phyloP scores from a whole-genome alignment of 2,329 filamentous ascomycete species.

The Fusarium sacchari region DNA sequence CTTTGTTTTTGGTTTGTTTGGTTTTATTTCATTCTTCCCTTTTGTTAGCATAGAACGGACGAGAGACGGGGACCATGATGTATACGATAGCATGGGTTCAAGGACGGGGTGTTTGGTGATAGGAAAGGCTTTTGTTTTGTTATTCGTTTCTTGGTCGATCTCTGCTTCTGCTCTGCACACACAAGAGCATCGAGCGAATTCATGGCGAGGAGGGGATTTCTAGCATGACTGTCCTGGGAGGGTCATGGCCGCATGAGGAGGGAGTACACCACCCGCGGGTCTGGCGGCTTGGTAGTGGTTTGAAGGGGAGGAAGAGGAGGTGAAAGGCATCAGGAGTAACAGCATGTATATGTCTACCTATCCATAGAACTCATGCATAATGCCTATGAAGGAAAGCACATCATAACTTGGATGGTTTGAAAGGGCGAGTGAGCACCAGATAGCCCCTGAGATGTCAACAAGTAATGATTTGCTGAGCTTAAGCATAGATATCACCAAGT shows the following conservation, averaged over 20 bases:
- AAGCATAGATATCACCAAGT: not conserved
- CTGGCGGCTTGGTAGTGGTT: not conserved
- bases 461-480: not conserved
- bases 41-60: conserved; percentile 18
- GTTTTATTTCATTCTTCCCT: not conserved
- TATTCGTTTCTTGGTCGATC: not conserved
- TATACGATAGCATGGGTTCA: conserved; percentile 38
- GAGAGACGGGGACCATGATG: conserved; percentile 29
- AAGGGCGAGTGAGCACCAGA: not conserved
- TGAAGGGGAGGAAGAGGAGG: not conserved
- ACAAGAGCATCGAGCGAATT: not conserved
- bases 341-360: conserved; percentile 15
- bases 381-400: not conserved
- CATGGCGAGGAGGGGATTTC: not conserved
- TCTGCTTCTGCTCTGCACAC: not conserved
- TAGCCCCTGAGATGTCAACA: not conserved
- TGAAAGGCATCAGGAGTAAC: not conserved
- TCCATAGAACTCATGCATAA: conserved; percentile 11
- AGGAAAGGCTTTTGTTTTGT: conserved; percentile 1
- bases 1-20: not conserved
- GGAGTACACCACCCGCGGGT: not conserved
- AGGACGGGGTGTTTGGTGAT: conserved; percentile 22
- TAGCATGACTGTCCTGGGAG: not conserved
- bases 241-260: not conserved
- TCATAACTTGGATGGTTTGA: not conserved